phyloP scores from a whole-genome alignment of 495 filamentous ascomycete species.

The Thermothielavioides terrestris region DNA sequence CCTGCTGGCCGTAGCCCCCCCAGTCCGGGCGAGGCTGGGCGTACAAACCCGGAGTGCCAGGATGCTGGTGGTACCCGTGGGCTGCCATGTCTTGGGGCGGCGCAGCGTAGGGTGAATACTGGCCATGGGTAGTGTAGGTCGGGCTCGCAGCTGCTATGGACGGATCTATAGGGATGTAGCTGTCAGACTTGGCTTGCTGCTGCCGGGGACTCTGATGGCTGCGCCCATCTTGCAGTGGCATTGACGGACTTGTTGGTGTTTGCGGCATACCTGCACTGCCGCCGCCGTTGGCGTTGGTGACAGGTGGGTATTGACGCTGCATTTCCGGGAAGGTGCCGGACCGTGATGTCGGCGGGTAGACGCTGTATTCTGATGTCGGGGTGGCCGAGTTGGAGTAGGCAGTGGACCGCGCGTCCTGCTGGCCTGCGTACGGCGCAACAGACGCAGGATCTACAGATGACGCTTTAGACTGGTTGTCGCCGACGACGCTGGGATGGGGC shows the following conservation, averaged over 20 bases:
- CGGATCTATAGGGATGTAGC: conserved; percentile 97
- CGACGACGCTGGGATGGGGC: conserved; percentile 63
- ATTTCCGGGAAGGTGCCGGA: conserved; percentile 74
- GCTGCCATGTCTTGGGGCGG: conserved; percentile 80
- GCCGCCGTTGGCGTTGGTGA: conserved; percentile 62
- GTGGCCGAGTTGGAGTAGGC: conserved; percentile 70
- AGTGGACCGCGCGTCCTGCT: conserved; percentile 67
- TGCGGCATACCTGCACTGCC: conserved; percentile 90
- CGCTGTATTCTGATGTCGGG: conserved; percentile 79
- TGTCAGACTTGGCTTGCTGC: conserved; percentile 75
- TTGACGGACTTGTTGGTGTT: conserved; percentile 88
- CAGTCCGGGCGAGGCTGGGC: conserved; percentile 66
- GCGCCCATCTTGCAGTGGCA: conserved; percentile 66
- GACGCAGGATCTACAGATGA: conserved; percentile 77
- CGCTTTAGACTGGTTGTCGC: conserved; percentile 68
- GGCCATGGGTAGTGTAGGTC: conserved; percentile 60
- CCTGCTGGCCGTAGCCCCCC: conserved; percentile 62
- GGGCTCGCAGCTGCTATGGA: conserved; percentile 89
- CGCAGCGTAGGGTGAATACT: conserved; percentile 73
- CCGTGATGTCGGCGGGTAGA: conserved; percentile 69
- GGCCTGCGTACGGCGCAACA: conserved; percentile 64
- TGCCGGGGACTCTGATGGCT: conserved; percentile 55
- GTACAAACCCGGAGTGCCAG: conserved; percentile 50
- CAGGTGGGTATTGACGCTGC: conserved; percentile 58
- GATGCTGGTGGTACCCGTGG: conserved; percentile 56